A percentile compares a stretch with the other conserved stretches of the same genome.
phyloP scores from a whole-genome alignment of 2,329 filamentous ascomycete species.

The Dryadomyces quercus-mongolicae region DNA sequence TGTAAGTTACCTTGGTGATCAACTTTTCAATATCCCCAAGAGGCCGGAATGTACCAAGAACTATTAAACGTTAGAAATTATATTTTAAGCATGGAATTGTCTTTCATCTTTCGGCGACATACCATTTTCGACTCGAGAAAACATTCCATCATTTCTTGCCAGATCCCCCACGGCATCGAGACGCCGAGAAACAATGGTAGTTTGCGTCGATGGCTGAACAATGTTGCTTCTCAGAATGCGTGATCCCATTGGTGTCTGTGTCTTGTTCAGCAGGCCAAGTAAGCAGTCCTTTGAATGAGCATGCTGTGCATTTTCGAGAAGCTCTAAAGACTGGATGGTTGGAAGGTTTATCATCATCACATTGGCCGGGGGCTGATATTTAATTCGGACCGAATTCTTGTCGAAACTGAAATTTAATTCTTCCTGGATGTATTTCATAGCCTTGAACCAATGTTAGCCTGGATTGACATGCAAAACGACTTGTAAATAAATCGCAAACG shows the following conservation, averaged over 20 bases:
- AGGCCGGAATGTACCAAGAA: constrained; percentile 32
- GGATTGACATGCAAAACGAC: neutral
- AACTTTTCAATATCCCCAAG: constrained; percentile 73
- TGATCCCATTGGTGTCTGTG: constrained; percentile 76
- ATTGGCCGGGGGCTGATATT: constrained; percentile 77
- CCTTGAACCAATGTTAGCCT: constrained; percentile 33
- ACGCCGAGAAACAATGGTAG: constrained; percentile 53
- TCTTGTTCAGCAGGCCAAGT: constrained; percentile 76
- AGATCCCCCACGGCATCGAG: constrained; percentile 80
- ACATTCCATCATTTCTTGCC: constrained; percentile 72
- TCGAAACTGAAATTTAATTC: constrained; percentile 57
- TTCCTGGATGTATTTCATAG: constrained; percentile 67
- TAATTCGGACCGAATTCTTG: constrained; percentile 71
- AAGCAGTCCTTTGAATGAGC: constrained; percentile 70
- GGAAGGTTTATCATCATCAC: constrained; percentile 93
- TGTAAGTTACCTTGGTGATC: constrained; percentile 49
- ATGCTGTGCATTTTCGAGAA: constrained; percentile 77
- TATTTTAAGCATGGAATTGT: neutral
- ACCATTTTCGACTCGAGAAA: constrained; percentile 62
- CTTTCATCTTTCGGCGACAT: constrained; percentile 5
- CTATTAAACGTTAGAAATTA: neutral
- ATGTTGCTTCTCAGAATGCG: constrained; percentile 76
- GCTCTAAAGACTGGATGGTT: constrained; percentile 74
- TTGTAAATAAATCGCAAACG: neutral
- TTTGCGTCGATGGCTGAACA: constrained; percentile 70